Base-by-base conservation (phyloP, 345 rosid species). In the Aethionema arabicum region DNA sequence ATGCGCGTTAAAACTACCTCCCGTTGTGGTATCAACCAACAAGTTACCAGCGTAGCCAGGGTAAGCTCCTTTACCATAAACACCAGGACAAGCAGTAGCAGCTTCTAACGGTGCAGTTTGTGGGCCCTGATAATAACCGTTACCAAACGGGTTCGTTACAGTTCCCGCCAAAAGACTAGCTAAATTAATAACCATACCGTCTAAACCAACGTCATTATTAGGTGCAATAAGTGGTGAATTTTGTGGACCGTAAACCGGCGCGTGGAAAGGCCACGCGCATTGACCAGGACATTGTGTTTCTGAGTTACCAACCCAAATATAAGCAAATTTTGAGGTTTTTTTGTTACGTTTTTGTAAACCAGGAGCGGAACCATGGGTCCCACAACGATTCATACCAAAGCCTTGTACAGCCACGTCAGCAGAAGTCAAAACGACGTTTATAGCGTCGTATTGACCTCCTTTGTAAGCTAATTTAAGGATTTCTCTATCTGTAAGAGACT, bases 201-300 rank as follows among this genome's bases (percentile, higher is more conserved):
- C 97, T 1, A 90, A 38, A 2, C 97, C 97, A 0, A 85, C 88
- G 37, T 90, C 90, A 3, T 81, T 83, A 80, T 87, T 90, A 5
- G 97, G 97, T 6, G 93, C 84, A 7, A 87, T 80, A 55, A 90
- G 67, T 0, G 92, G 85, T 10, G 83, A 69, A 65, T 15, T 67
- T 56, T 90, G 97, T 7, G 97, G 95, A 4, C 95, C 92, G 53
- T 87, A 83, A n/a, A 79, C 77, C 6, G 95, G 95, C 62, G 89
- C 87, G 82, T 90, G 93, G 55, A 87, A 90, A 0, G 97, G 95
- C 97, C 97, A 90, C 44, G 97, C 95, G 68, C 97, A 90, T 56
- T 82, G 87, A 2, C 95, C 97, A 0, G 95, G 95, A 59, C 95
- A 90, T 29, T 90, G 97, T 6, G 79, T 82, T 54, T 80, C 95